Evolutionary conservation across 2,329 filamentous ascomycete species (phyloP).

Genomic region (Fusarium sambucinum): DNA sequence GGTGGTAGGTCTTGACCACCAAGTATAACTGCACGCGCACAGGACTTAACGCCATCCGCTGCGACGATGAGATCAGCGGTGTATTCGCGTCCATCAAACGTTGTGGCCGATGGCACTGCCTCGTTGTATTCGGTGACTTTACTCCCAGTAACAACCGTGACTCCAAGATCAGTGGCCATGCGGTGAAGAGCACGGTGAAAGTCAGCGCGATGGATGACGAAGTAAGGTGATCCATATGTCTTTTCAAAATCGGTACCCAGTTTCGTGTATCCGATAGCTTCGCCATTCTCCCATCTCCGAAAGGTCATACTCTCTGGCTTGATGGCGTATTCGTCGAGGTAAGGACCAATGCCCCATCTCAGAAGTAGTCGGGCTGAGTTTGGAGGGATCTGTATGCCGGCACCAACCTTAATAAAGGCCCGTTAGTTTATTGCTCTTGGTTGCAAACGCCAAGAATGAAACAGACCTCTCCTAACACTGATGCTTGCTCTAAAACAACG

Average conservation of each 20-base stretch:
- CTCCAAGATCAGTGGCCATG: neutral
- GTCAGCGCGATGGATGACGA: constrained; percentile 2
- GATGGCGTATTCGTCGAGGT: neutral
- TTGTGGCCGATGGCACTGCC: neutral
- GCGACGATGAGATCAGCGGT: neutral
- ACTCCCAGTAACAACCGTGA: neutral
- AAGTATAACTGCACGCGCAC: constrained; percentile 6
- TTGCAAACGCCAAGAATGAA: too few relatives aligned
- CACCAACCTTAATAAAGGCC: neutral
- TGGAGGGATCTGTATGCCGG: constrained; percentile 11
- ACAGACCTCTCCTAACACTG: neutral
- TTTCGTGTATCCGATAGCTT: neutral
- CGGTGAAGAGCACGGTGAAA: constrained; percentile 5
- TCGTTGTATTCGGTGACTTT: constrained; percentile 3
- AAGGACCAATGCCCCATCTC: constrained; percentile 2
- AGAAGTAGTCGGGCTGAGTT: neutral
- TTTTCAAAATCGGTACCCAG: neutral
- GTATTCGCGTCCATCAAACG: neutral
- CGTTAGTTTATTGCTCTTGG: too few relatives aligned
- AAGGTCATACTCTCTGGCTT: constrained; percentile 18
- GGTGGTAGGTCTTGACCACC: constrained; percentile 1
- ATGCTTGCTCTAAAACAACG: neutral
- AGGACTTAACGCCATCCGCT: constrained; percentile 9
- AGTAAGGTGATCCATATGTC: constrained; percentile 3
- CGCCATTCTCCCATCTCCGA: constrained; percentile 2